A percentile compares a stretch with the other conserved stretches of the same genome.
Conservation (phyloP, 2,329 filamentous ascomycete genomes). For the Xylaria polymorpha region DNA sequence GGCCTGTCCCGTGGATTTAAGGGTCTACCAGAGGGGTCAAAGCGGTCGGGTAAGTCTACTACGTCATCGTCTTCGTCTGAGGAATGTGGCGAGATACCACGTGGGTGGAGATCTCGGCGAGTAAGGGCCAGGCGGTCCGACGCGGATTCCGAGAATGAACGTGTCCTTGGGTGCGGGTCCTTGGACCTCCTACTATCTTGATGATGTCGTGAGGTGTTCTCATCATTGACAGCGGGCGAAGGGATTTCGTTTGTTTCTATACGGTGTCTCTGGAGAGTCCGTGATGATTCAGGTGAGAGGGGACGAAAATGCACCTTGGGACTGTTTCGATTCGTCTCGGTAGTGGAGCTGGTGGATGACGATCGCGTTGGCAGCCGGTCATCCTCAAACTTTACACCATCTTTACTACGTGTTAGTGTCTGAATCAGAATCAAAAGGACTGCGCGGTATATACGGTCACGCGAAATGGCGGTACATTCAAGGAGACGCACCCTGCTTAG, state of each 20-base stretch:
- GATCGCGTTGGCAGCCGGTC: slow-evolving; percentile 12
- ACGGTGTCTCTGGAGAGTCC: slow-evolving; percentile 45
- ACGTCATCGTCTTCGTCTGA: slow-evolving; percentile 43
- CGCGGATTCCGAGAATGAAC: slow-evolving; percentile 44
- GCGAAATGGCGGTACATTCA: slow-evolving; percentile 41
- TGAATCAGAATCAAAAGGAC: not conserved
- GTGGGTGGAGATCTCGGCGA: slow-evolving; percentile 29
- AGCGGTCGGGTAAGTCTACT: slow-evolving; percentile 50
- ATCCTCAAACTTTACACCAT: slow-evolving; percentile 32
- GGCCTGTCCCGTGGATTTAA: slow-evolving; percentile 34
- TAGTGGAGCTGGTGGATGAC: slow-evolving; percentile 10
- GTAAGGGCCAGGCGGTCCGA: slow-evolving; percentile 35
- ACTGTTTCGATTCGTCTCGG: slow-evolving; percentile 26
- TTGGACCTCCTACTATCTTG: not conserved
- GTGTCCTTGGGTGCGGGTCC: slow-evolving; percentile 29
- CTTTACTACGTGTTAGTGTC: slow-evolving; percentile 29
- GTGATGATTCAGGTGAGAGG: slow-evolving; percentile 50
- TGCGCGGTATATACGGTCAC: slow-evolving; percentile 7
- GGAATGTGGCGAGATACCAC: slow-evolving; percentile 29
- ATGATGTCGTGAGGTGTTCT: slow-evolving; percentile 1
- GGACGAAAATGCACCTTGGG: slow-evolving; percentile 47
- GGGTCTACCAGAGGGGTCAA: slow-evolving; percentile 46
- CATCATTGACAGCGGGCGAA: slow-evolving; percentile 21
- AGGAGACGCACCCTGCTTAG: slow-evolving; percentile 52
- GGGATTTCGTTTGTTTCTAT: slow-evolving; percentile 34